A percentile compares a stretch with the other conserved stretches of the same genome.
phyloP scores from a whole-genome alignment of 495 filamentous ascomycete genomes.

The Penicillium argentinense region DNA sequence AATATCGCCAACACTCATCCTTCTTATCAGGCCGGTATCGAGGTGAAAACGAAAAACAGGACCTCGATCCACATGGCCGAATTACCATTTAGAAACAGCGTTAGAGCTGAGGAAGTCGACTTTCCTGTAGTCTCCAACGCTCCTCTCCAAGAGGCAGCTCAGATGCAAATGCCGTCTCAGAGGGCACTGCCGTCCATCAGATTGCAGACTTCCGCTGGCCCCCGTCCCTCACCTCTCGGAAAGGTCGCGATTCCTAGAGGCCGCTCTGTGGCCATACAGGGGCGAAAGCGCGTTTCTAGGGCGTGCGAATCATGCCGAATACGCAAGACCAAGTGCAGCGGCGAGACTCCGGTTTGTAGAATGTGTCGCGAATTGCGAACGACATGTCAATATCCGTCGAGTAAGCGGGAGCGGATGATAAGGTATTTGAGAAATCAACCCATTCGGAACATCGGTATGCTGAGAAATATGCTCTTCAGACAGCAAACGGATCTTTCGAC shows the following conservation, averaged over 20 bases:
- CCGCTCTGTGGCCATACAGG: background rate
- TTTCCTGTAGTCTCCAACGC: background rate
- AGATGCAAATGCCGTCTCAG: background rate
- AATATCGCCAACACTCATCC: no score
- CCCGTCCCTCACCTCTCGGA: background rate
- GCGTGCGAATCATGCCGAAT: conserved; percentile 72
- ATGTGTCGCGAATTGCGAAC: conserved; percentile 53
- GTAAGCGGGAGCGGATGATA: conserved; percentile 48
- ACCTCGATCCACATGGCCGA: no score
- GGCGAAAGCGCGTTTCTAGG: conserved; percentile 38
- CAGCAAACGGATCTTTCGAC: no score
- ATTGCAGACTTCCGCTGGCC: background rate
- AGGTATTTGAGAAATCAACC: no score
- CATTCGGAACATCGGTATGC: no score
- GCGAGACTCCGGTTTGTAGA: conserved; percentile 51
- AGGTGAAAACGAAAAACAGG: no score
- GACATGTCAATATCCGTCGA: conserved; percentile 51
- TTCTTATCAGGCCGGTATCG: no score
- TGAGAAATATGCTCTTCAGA: no score
- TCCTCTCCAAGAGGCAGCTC: background rate
- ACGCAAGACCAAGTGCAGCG: conserved; percentile 62
- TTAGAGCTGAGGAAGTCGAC: no score
- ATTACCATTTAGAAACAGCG: background rate
- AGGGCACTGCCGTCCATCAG: background rate
- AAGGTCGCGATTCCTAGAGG: conserved; percentile 16